phyloP scores from a whole-genome alignment of 106 monocot genomes.

The Allium cepa region DNA sequence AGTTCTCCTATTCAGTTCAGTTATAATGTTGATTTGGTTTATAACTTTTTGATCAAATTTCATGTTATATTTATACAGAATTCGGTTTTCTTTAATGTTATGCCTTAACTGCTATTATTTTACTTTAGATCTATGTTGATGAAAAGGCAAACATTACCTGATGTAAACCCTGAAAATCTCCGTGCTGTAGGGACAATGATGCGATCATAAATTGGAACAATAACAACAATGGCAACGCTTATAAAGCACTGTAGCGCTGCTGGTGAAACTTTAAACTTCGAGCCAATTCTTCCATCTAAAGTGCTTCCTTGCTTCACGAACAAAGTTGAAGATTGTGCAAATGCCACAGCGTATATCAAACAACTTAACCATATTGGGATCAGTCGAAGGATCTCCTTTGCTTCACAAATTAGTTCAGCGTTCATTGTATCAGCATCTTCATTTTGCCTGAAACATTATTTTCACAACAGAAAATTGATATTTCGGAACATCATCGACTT shows the following conservation, averaged over 20 bases:
- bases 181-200: slow-evolving; percentile 26
- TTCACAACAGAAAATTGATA: background rate
- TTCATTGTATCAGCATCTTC: background rate
- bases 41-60: no score
- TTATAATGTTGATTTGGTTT: no score
- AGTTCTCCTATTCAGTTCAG: no score
- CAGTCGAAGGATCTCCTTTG: slow-evolving; percentile 20
- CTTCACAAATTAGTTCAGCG: slow-evolving; percentile 7
- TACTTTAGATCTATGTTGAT: no score
- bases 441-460: background rate
- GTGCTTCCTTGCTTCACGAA: slow-evolving; percentile 53
- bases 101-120: no score
- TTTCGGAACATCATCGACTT: background rate
- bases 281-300: slow-evolving; percentile 34
- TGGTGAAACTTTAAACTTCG: slow-evolving; percentile 26
- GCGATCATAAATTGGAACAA: slow-evolving; percentile 40
- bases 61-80: no score
- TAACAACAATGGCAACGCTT: slow-evolving; percentile 18
- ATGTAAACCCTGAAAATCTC: slow-evolving; percentile 14
- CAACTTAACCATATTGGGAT: slow-evolving; percentile 44
- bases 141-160: slow-evolving; percentile 11
- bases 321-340: slow-evolving; percentile 40
- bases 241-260: slow-evolving; percentile 44
- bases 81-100: no score
- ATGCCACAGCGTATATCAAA: slow-evolving; percentile 31